Conservation (phyloP, 2,329 filamentous ascomycete species). For the Diplodia corticola region DNA sequence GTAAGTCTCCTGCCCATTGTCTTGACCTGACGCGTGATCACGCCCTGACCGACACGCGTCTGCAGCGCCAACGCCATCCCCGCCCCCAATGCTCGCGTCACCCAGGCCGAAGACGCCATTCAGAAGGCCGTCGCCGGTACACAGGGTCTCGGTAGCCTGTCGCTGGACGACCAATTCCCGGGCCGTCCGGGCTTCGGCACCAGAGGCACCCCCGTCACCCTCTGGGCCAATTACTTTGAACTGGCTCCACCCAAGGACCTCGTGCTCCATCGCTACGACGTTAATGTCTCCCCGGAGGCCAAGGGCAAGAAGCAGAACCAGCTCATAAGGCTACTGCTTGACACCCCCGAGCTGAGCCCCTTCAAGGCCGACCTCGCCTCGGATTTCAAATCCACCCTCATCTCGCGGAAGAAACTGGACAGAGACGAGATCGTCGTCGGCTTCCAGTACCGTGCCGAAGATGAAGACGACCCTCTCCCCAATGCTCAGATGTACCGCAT, state of each 20-base stretch:
- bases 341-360: conserved; percentile 25
- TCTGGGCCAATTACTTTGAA: conserved; percentile 45
- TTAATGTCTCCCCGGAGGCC: conserved; percentile 30
- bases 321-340: conserved; percentile 51
- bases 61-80: neutral
- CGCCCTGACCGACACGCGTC: neutral
- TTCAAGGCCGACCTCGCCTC: neutral
- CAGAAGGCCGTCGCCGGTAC: conserved; percentile 32
- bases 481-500: conserved; percentile 27
- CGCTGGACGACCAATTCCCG: conserved; percentile 27
- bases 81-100: conserved; percentile 8
- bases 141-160: conserved; percentile 29
- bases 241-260: conserved; percentile 26
- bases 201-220: conserved; percentile 38
- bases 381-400: conserved; percentile 17
- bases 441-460: conserved; percentile 33
- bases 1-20: neutral
- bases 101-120: conserved; percentile 29
- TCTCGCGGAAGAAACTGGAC: conserved; percentile 1
- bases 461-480: conserved; percentile 26
- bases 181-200: conserved; percentile 37
- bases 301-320: conserved; percentile 49
- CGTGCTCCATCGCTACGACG: conserved; percentile 32
- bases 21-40: neutral
- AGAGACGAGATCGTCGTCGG: conserved; percentile 21